A percentile compares a stretch with the other conserved stretches of the same genome.
Evolutionary conservation across 2,329 filamentous ascomycete species (phyloP).

Genomic region (Pseudogymnoascus sp.): DNA sequence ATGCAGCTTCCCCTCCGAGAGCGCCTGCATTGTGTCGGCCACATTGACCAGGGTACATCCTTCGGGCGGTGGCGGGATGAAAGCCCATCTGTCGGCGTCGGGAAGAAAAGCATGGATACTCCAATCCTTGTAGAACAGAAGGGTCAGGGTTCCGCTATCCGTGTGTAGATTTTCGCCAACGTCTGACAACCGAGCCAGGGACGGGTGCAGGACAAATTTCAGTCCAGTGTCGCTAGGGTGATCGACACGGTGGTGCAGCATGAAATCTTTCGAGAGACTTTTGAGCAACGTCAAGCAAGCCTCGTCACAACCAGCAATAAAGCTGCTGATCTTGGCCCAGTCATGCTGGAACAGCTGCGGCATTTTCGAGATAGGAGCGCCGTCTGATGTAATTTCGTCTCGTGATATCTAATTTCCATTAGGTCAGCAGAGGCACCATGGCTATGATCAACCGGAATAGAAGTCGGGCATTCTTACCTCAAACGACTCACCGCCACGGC

Average conservation of each 20-base stretch:
- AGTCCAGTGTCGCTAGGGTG: conserved; percentile 20
- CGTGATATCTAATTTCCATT: conserved; percentile 14
- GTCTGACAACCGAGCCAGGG: conserved; percentile 13
- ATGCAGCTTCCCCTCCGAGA: conserved; percentile 20
- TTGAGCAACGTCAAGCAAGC: conserved; percentile 11
- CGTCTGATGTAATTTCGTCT: conserved; percentile 13
- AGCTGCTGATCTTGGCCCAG: conserved; percentile 14
- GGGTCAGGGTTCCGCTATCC: conserved; percentile 21
- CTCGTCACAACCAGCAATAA: conserved; percentile 15
- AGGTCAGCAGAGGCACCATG: conserved; percentile 7
- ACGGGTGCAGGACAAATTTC: conserved; percentile 19
- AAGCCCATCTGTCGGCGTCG: conserved; percentile 12
- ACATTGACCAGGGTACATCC: conserved; percentile 23
- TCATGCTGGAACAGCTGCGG: conserved; percentile 13
- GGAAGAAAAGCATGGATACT: conserved; percentile 12
- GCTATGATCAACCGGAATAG: not conserved
- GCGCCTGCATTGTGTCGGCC: conserved; percentile 20
- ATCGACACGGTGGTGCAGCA: conserved; percentile 15
- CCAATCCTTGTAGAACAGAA: conserved; percentile 21
- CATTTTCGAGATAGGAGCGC: conserved; percentile 7
- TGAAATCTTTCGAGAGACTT: conserved; percentile 15
- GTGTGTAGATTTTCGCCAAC: conserved; percentile 18
- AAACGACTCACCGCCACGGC: conserved; percentile 14
- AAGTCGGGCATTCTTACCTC: conserved; percentile 13
- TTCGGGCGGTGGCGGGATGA: conserved; percentile 12